A percentile compares a stretch with the other conserved stretches of the same genome.
Evolutionary conservation across 2,329 filamentous ascomycete genomes (phyloP).

Genomic region (Didymella glomerata): DNA sequence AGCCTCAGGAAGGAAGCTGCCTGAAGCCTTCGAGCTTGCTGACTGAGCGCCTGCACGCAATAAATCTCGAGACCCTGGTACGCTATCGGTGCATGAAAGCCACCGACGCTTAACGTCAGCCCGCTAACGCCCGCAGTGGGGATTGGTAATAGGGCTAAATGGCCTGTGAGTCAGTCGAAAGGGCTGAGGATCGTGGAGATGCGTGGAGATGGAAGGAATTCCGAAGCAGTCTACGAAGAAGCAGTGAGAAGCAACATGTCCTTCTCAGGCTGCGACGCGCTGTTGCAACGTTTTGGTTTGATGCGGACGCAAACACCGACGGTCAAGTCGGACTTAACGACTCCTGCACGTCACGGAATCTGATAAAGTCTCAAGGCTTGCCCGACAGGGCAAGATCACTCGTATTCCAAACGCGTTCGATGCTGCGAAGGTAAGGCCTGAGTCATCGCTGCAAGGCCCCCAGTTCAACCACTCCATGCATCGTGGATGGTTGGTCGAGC

Average conservation of each 20-base stretch:
- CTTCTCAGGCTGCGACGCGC: background rate
- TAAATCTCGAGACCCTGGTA: slow-evolving; percentile 9
- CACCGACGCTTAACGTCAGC: slow-evolving; percentile 17
- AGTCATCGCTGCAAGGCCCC: slow-evolving; percentile 15
- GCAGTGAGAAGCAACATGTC: background rate
- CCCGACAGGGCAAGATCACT: slow-evolving; percentile 1
- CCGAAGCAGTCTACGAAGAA: background rate
- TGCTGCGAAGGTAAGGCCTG: slow-evolving; percentile 4
- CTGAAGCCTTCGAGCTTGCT: background rate
- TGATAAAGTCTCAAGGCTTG: slow-evolving; percentile 4
- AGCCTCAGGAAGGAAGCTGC: slow-evolving; percentile 1
- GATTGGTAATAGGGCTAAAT: slow-evolving; percentile 13
- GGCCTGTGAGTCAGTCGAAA: slow-evolving; percentile 11
- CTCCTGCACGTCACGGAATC: slow-evolving; percentile 11
- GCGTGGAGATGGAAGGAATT: background rate
- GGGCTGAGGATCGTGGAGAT: background rate
- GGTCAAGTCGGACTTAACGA: slow-evolving; percentile 1
- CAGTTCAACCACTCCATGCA: background rate
- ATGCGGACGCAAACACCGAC: slow-evolving; percentile 9
- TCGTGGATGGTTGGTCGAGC: background rate
- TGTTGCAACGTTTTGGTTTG: background rate
- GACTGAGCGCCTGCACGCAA: slow-evolving; percentile 7
- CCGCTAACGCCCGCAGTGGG: slow-evolving; percentile 18
- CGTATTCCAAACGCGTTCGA: slow-evolving; percentile 6
- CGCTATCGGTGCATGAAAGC: slow-evolving; percentile 17